Evolutionary conservation across 345 rosid species (phyloP).

Genomic region (Pistacia integerrima): DNA sequence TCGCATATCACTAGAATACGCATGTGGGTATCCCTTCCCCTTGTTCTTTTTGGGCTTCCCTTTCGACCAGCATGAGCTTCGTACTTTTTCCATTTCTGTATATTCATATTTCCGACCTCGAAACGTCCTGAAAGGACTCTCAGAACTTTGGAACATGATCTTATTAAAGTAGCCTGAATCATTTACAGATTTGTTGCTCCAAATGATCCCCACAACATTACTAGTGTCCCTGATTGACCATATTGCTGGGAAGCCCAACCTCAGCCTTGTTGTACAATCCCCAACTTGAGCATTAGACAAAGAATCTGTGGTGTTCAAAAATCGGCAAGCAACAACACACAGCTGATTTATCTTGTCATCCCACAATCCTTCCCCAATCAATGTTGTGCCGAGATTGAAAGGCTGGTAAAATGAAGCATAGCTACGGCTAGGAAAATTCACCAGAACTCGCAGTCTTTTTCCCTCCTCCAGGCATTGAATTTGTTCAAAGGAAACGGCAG

Average conservation of each 20-base stretch:
- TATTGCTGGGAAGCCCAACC: constrained; percentile 35
- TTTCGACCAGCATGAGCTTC: constrained; percentile 26
- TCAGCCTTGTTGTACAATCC: constrained; percentile 45
- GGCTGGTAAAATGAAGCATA: neutral
- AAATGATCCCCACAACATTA: constrained; percentile 39
- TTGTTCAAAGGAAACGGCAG: constrained; percentile 21
- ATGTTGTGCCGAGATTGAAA: constrained; percentile 19
- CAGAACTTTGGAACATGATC: constrained; percentile 23
- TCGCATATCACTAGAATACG: constrained; percentile 35
- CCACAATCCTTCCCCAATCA: constrained; percentile 61
- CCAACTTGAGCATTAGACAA: constrained; percentile 40
- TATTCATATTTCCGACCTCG: constrained; percentile 39
- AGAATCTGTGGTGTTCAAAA: constrained; percentile 28
- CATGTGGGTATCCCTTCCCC: constrained; percentile 31
- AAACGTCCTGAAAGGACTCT: neutral
- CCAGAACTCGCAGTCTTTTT: constrained; percentile 22
- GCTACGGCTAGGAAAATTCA: constrained; percentile 16
- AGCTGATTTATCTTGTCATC: constrained; percentile 38
- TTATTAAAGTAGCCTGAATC: constrained; percentile 36
- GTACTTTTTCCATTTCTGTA: constrained; percentile 36
- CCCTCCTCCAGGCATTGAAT: constrained; percentile 30
- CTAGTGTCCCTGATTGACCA: constrained; percentile 35
- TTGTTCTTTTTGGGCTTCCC: constrained; percentile 14
- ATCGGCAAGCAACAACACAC: constrained; percentile 34
- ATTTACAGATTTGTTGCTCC: constrained; percentile 26